Evolutionary conservation across 495 filamentous ascomycete species (phyloP).

Genomic region (Neurospora hispaniola): DNA sequence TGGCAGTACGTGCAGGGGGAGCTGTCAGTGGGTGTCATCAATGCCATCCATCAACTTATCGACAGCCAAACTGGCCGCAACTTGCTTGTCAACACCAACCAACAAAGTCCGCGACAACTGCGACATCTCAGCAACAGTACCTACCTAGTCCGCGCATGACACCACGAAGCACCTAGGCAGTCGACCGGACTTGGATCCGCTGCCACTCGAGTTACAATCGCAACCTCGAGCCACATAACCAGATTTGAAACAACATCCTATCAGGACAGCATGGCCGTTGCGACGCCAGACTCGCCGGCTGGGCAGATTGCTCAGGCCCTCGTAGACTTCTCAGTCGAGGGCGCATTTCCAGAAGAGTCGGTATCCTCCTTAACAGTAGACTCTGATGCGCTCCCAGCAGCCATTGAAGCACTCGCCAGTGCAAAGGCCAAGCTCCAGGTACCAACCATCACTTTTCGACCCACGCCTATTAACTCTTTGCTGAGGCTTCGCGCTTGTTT

Average conservation of each 20-base stretch:
- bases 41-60: background rate
- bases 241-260: background rate
- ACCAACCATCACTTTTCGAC: conserved; percentile 6
- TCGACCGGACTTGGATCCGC: background rate
- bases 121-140: background rate
- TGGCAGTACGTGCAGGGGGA: background rate
- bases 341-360: conserved; percentile 65
- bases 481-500: conserved; percentile 2
- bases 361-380: conserved; percentile 54
- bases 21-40: background rate
- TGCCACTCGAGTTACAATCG: background rate
- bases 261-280: conserved; percentile 11
- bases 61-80: background rate
- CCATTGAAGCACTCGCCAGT: conserved; percentile 52
- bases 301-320: conserved; percentile 50
- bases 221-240: background rate
- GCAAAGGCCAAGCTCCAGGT: conserved; percentile 65
- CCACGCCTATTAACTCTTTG: background rate
- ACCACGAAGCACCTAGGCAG: background rate
- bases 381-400: conserved; percentile 44
- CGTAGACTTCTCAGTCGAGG: conserved; percentile 59
- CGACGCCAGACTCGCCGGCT: background rate
- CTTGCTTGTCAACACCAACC: background rate
- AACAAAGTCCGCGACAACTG: background rate
- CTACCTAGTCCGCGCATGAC: background rate